Percentiles rank a stretch among this genome's conserved stretches.
Evolutionary conservation across 2,329 filamentous ascomycete species (phyloP).

Genomic region (Thielaviopsis ethacetica): DNA sequence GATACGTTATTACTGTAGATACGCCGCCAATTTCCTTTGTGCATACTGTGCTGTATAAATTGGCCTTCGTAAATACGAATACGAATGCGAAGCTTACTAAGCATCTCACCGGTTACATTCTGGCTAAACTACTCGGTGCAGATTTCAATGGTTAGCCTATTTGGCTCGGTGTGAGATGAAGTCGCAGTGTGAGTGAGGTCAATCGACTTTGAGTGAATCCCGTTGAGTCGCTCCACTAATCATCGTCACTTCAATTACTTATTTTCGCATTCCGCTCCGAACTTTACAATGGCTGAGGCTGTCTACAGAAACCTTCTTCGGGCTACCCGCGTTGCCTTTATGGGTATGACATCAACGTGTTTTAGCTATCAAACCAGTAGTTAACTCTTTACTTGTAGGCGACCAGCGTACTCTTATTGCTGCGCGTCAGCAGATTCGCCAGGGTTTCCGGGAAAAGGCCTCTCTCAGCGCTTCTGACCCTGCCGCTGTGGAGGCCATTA

Average conservation of each 20-base stretch:
- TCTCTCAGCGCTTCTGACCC: slow-evolving; percentile 39
- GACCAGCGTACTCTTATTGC: slow-evolving; percentile 53
- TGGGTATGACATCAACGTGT: slow-evolving; percentile 38
- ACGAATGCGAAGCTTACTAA: background rate
- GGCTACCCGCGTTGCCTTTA: slow-evolving; percentile 66
- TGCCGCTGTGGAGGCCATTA: slow-evolving; percentile 46
- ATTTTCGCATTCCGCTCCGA: background rate
- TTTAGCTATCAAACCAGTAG: background rate
- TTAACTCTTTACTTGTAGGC: slow-evolving; percentile 30
- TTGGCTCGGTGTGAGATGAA: background rate
- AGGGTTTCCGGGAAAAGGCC: slow-evolving; percentile 54
- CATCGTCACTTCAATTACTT: background rate
- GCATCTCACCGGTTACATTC: background rate
- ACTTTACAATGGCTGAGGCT: slow-evolving; percentile 43
- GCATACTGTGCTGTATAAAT: background rate
- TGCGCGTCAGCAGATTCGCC: slow-evolving; percentile 55
- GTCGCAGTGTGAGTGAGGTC: background rate
- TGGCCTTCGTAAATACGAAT: background rate
- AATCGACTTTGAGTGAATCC: background rate
- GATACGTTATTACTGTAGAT: background rate
- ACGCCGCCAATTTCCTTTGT: background rate
- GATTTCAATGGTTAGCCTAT: background rate
- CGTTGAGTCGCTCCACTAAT: background rate
- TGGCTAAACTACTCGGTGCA: background rate
- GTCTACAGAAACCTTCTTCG: slow-evolving; percentile 74